phyloP scores from a whole-genome alignment of 176 grass and related monocot genomes.

The Ensete glaucum region DNA sequence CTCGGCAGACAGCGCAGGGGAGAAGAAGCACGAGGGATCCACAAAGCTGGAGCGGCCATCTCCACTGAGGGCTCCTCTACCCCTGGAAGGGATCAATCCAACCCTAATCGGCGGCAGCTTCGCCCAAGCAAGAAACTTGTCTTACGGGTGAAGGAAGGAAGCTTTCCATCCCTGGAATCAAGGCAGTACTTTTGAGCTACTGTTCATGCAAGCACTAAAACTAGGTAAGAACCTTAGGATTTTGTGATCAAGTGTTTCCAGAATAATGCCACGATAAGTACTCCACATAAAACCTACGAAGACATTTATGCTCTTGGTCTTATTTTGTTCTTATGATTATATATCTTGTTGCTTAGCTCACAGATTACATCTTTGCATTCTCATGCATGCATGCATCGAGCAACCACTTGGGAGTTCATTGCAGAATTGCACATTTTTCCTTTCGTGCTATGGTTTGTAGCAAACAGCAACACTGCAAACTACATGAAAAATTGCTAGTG shows the following conservation, averaged over 20 bases:
- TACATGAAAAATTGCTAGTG: no score
- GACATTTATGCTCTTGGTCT: not conserved
- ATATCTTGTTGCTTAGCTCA: no score
- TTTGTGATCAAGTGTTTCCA: not conserved
- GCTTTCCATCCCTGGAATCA: no score
- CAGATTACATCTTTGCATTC: no score
- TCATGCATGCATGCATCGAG: no score
- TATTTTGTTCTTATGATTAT: not conserved
- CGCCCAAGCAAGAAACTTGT: conserved; percentile 45
- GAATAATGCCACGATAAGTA: not conserved
- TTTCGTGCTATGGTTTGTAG: no score
- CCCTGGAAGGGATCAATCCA: conserved; percentile 48
- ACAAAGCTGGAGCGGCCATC: conserved; percentile 63
- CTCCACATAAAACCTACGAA: not conserved
- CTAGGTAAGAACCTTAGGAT: not conserved
- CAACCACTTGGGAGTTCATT: no score
- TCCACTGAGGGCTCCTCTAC: conserved; percentile 47
- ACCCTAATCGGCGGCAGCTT: conserved; percentile 39
- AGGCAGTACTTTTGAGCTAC: no score
- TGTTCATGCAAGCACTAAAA: no score
- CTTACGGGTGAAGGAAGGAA: conserved; percentile 38
- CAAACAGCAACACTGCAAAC: no score
- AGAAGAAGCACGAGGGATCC: conserved; percentile 35
- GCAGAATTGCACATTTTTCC: no score
- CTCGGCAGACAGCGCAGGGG: conserved; percentile 45